A percentile compares a stretch with the other conserved stretches of the same genome.
Evolutionary conservation across 2,329 filamentous ascomycete species (phyloP).

Genomic region (Tolypocladium endophyticum): DNA sequence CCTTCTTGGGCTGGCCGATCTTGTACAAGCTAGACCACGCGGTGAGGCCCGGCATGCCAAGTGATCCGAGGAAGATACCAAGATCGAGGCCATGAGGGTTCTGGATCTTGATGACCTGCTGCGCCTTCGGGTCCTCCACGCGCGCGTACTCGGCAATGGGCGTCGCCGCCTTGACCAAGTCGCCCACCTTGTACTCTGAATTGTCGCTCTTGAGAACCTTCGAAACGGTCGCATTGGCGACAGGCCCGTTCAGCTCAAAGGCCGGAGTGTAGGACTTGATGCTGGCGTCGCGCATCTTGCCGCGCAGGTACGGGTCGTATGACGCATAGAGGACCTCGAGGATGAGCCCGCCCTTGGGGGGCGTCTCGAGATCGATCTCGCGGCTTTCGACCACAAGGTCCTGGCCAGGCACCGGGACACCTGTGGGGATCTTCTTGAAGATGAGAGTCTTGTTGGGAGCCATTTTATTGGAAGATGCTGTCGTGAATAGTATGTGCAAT

Average conservation of each 20-base stretch:
- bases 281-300: conserved; percentile 58
- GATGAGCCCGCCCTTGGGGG: conserved; percentile 54
- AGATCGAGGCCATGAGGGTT: conserved; percentile 60
- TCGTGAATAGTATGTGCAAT: neutral
- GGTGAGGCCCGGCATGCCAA: conserved; percentile 53
- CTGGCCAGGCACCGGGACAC: conserved; percentile 58
- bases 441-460: conserved; percentile 60
- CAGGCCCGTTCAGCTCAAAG: conserved; percentile 50
- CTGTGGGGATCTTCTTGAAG: conserved; percentile 59
- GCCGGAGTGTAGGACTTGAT: conserved; percentile 46
- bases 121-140: conserved; percentile 33
- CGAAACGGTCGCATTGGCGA: conserved; percentile 53
- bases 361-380: conserved; percentile 53
- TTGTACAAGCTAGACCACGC: conserved; percentile 60
- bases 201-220: conserved; percentile 63
- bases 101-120: conserved; percentile 42
- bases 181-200: conserved; percentile 52
- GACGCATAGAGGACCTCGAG: conserved; percentile 64
- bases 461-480: conserved; percentile 15
- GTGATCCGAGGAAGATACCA: conserved; percentile 59
- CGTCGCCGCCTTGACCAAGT: conserved; percentile 49
- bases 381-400: conserved; percentile 57
- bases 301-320: conserved; percentile 78
- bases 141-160: conserved; percentile 60
- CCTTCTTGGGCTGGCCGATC: conserved; percentile 51